A percentile compares a stretch with the other conserved stretches of the same genome.
Evolutionary conservation across 2,329 filamentous ascomycete genomes (phyloP).

Genomic region (Aureobasidium sp.): DNA sequence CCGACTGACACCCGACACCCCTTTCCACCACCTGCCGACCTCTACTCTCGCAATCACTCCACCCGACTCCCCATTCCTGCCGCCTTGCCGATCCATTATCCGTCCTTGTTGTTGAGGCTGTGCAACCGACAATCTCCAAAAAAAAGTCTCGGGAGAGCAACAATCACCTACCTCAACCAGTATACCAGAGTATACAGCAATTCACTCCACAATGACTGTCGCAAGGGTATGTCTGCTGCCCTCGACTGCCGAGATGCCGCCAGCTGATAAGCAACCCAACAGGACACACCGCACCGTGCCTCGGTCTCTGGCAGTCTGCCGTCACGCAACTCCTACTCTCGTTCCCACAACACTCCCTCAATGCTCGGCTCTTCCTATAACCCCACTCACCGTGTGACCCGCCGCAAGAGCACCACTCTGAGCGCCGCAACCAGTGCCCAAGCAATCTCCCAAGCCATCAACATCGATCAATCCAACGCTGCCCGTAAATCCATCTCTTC

Average conservation of each 20-base stretch:
- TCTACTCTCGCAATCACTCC: neutral
- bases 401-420: slow-evolving; percentile 86
- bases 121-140: slow-evolving; percentile 9
- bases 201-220: slow-evolving; percentile 5
- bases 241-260: neutral
- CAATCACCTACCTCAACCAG: neutral
- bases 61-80: neutral
- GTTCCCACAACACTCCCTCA: slow-evolving; percentile 77
- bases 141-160: slow-evolving; percentile 10
- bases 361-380: slow-evolving; percentile 70
- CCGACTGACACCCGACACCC: neutral
- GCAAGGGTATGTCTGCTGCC: slow-evolving; percentile 1
- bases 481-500: slow-evolving; percentile 49
- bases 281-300: slow-evolving; percentile 38
- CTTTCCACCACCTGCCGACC: neutral
- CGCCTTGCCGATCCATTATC: slow-evolving; percentile 5
- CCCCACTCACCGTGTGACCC: slow-evolving; percentile 74
- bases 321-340: slow-evolving; percentile 56
- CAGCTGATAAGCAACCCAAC: neutral
- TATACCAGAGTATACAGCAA: neutral
- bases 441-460: slow-evolving; percentile 59
- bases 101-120: slow-evolving; percentile 10
- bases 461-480: slow-evolving; percentile 7
- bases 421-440: slow-evolving; percentile 63
- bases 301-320: slow-evolving; percentile 51